These are phyloP conservation scores for Phytophthora hybrid DNA, from an alignment of 352 stramenopile species.

Conservation along the genomic window DNA sequence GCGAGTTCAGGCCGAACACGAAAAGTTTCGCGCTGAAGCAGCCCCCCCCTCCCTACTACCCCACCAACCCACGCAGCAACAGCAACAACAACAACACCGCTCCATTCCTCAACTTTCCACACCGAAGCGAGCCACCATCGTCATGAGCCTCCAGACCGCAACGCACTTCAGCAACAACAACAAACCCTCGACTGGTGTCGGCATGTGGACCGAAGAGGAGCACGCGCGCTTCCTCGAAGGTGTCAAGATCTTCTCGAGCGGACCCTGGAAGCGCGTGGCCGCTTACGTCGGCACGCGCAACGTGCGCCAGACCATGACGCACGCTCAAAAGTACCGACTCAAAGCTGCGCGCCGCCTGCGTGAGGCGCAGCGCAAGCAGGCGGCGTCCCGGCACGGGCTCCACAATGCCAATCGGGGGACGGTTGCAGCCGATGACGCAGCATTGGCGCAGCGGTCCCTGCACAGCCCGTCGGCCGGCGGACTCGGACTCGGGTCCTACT, in stretches of 20 bases:
- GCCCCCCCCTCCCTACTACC: neutral
- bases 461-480: conserved; percentile 22
- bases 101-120: conserved; percentile 27
- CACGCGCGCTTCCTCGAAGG: conserved; percentile 78
- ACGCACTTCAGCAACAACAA: conserved; percentile 27
- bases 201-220: conserved; percentile 77
- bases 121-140: conserved; percentile 9
- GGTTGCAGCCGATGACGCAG: neutral
- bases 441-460: conserved; percentile 19
- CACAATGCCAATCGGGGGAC: conserved; percentile 31
- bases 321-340: conserved; percentile 80
- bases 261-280: conserved; percentile 77
- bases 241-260: conserved; percentile 78
- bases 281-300: conserved; percentile 79
- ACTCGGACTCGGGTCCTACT: conserved; percentile 41
- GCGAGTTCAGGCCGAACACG: conserved; percentile 25
- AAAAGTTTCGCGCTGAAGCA: conserved; percentile 13
- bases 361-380: conserved; percentile 59
- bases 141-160: conserved; percentile 34
- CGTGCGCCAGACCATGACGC: conserved; percentile 84
- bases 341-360: conserved; percentile 70
- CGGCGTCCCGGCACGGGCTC: conserved; percentile 47
- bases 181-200: conserved; percentile 37
- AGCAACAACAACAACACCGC: conserved; percentile 9
- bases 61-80: neutral